Evolutionary conservation across 257 asterid species (phyloP), one percentile per base, ranked within the genome.

Genomic region (Misopates orontium): DNA sequence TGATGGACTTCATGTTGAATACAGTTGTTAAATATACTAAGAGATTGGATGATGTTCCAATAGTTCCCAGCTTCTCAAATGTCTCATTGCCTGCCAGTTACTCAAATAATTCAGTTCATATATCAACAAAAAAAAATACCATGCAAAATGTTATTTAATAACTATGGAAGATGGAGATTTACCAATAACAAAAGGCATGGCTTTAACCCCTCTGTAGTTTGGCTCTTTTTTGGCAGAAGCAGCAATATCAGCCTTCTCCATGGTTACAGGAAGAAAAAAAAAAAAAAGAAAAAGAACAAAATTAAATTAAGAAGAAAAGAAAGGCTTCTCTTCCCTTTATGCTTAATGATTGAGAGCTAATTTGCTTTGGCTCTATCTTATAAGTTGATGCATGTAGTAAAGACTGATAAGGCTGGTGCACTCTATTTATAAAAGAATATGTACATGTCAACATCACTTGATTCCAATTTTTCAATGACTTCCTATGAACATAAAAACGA

Each of bases 31-130:
- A 82, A 71, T 82, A 84, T 1, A 84, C 86, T 9, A 79, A 32
- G 4, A 84, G 75, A 75, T 84, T 84, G 0, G 91, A 41, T 4
- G 79, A 75, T 22, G 85, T 84, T 5, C 90, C 90, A 17, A 82
- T 75, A 10, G 90, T 78, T 58, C 90, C 88, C 19, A 84, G 83
- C 82, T 77, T 84, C 84, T 84, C 91, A 61, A 84, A 82, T 14
- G 88, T 79, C 73, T 84, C 91, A 63, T 84, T 84, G 7, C 90
- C 90, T 84, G 76, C 64, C 20, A 48, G 12, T 68, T 12, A 16
- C 44, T 23, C 64, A 71, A 53, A 8, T 53, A 56, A 45, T 28
- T 28, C 61, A 45, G 4, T 14, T 14, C 50, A 44, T 1, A 2
- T 1, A 7, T 12, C 18, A 13, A 44, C 7, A 44, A 44, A 44